Percentiles rank a stretch among this genome's conserved stretches.
Evolutionary conservation across 2,329 filamentous ascomycete genomes (phyloP).

Genomic region (Ceratocystis huliohia): DNA sequence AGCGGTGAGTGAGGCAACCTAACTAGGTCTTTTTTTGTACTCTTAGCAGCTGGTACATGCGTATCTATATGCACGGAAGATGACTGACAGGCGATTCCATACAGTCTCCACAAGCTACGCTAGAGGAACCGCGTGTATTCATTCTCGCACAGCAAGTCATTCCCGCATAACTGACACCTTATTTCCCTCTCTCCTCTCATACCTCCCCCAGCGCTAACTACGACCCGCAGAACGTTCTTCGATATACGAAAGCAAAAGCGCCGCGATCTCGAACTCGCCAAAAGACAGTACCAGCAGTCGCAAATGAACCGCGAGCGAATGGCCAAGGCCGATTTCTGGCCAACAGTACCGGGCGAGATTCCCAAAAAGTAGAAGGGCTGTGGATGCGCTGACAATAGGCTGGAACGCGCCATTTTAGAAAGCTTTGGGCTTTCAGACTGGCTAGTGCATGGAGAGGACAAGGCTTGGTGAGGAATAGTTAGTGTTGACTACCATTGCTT

Average conservation of each 20-base stretch:
- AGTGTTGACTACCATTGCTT: not conserved
- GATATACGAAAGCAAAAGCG: conserved; percentile 72
- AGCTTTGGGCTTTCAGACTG: not conserved
- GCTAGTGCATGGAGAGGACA: not conserved
- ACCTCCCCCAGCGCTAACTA: not conserved
- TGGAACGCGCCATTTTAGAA: not conserved
- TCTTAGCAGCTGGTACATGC: not conserved
- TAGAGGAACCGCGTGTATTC: conserved; percentile 61
- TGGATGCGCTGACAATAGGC: not conserved
- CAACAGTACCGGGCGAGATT: conserved; percentile 58
- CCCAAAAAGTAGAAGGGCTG: conserved; percentile 22
- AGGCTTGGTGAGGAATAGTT: not conserved
- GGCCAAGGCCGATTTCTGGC: conserved; percentile 67
- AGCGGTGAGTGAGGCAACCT: not conserved
- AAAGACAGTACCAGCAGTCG: conserved; percentile 39
- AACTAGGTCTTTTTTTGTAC: not conserved
- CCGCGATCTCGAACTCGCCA: conserved; percentile 41
- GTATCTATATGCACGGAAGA: not conserved
- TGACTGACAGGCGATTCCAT: not conserved
- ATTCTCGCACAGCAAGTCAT: conserved; percentile 58
- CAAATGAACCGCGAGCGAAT: conserved; percentile 71
- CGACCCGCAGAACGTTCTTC: conserved; percentile 56
- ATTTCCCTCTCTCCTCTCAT: not conserved
- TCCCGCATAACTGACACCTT: not conserved
- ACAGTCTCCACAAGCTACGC: conserved; percentile 15